Percentiles rank a stretch among this genome's conserved stretches.
Conservation (phyloP, 208 protist species). For the Wallacemonas rigidus region DNA sequence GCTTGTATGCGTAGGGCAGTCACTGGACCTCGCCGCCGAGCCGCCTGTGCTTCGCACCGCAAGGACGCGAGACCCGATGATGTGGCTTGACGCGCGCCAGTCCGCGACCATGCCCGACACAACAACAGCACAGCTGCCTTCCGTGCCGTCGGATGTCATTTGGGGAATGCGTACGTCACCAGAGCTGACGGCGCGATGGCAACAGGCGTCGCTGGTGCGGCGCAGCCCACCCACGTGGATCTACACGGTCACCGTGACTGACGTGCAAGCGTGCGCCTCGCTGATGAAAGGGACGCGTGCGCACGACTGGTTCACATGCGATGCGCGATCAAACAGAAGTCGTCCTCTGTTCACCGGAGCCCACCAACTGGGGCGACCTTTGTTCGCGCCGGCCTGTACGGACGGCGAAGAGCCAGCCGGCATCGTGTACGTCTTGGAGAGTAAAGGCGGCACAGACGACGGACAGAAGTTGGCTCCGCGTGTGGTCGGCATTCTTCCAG, state of each 20-base stretch:
- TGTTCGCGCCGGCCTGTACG: neutral
- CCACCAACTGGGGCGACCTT: neutral
- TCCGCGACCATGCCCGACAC: neutral
- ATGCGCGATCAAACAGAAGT: neutral
- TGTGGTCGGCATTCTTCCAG: neutral
- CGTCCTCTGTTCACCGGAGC: neutral
- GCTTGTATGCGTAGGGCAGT: neutral
- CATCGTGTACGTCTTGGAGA: conserved; percentile 1
- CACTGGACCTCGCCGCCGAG: neutral
- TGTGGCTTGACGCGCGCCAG: conserved; percentile 18
- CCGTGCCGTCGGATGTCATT: conserved; percentile 5
- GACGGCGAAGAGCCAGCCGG: neutral
- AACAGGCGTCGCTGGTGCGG: neutral
- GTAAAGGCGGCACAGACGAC: neutral
- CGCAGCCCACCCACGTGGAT: neutral
- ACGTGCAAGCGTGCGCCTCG: too few species aligned
- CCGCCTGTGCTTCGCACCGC: too few species aligned
- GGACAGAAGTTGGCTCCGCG: neutral
- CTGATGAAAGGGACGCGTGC: neutral
- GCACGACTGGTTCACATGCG: neutral
- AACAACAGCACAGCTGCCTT: neutral
- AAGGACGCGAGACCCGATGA: conserved; percentile 8
- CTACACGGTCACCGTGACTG: neutral
- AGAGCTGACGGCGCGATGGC: neutral
- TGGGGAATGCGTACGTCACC: conserved; percentile 6